A percentile compares a stretch with the other conserved stretches of the same genome.
These are phyloP conservation scores for Stipa capillata DNA, from an alignment of 176 grass and related monocot species.

Conservation along the genomic window DNA sequence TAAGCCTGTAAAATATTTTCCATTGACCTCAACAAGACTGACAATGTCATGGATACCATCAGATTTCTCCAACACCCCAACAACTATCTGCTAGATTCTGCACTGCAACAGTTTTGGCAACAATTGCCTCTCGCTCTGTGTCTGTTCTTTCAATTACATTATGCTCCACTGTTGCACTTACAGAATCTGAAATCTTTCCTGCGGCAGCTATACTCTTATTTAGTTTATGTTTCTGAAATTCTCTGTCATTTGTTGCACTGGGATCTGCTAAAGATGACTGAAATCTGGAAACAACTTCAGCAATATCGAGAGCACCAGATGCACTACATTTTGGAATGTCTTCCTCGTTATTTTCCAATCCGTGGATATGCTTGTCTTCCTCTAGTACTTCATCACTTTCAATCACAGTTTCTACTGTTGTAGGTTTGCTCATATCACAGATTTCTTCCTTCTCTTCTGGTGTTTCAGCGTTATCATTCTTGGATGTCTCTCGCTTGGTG, in stretches of 20 bases:
- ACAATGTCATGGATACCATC: neutral
- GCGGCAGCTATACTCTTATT: neutral
- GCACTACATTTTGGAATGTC: neutral
- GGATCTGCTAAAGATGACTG: conserved; percentile 21
- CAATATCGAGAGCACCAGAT: neutral
- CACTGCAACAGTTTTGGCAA: neutral
- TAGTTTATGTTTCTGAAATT: conserved; percentile 16
- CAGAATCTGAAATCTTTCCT: neutral
- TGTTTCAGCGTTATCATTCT: no score
- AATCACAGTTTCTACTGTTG: neutral
- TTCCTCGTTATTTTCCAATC: neutral
- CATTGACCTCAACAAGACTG: neutral
- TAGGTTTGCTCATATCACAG: neutral
- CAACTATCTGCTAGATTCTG: conserved; percentile 15
- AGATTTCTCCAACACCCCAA: neutral
- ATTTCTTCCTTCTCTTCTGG: conserved; percentile 27
- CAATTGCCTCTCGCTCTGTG: neutral
- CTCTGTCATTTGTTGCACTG: neutral
- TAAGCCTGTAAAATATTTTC: conserved; percentile 4
- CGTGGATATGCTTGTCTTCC: neutral
- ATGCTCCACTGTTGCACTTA: neutral
- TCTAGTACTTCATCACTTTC: neutral
- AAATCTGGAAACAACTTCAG: neutral
- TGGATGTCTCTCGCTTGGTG: neutral
- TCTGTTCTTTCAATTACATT: conserved; percentile 11